Evolutionary conservation across 148 eudicot species (phyloP), one percentile per base, ranked within the genome.

Genomic region (Nepenthes gracilis): DNA sequence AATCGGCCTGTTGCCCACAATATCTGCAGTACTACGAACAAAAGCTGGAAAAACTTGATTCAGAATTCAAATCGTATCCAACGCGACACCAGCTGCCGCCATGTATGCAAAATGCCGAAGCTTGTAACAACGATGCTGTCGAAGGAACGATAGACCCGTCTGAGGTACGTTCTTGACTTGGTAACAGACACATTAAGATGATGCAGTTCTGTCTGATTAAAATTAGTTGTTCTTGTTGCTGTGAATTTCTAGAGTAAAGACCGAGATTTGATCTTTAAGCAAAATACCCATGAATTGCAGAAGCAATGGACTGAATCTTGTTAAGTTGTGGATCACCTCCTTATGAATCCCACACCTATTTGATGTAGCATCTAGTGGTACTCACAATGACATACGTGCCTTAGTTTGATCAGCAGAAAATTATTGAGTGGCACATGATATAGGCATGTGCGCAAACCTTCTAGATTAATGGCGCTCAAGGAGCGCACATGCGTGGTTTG

Each of bases 81-180:
- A 51, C 63, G 64, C 58, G 50, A 56, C 79, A 72, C 63, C 68
- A 69, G 32, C 67, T 92, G 67, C 98, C 98, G 2, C 80, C 58
- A 33, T 92, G 98, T 96, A 56, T 92, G 82, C 88, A 82, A 52
- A 82, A 69, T 71, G 97, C 88, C 35, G 79, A 75, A 60, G 12
- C 49, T 23, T 70, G 55, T 34, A 63, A 56, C 23, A 58, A 61
- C 51, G 79, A 63, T 32, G 64, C 55, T 33, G 48, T 5, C 8
- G 72, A 74, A 50, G 62, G 23, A 36, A 35, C 77, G 11, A 36
- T 57, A 6, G 77, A 77, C 56, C 67, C 53, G 11, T 69, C 77
- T 36, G 79, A 81, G 78, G 97, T 88, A 50, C 47, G 77, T 48
- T 63, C 56, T 23, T 35, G 53, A 10, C 53, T 49, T 49, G 53